phyloP scores from a whole-genome alignment of 73 alveolate genomes.

The Paramecium primaurelia region DNA sequence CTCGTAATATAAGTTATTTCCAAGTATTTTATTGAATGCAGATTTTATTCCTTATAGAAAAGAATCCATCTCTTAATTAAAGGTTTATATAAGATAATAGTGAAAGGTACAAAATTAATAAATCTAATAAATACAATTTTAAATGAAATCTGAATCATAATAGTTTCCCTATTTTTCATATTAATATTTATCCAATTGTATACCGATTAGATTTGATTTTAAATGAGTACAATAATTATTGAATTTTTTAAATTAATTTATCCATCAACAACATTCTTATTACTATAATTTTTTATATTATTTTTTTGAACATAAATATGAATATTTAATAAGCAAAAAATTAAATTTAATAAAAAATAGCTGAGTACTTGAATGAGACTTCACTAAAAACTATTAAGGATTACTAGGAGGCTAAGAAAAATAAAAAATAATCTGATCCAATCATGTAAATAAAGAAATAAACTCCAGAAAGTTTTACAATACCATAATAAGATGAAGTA shows the following conservation, averaged over 20 bases:
- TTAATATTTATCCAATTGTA: too few species aligned
- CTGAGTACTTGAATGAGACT: neutral
- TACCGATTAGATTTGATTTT: too few species aligned
- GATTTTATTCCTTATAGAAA: neutral
- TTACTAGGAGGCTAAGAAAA: neutral
- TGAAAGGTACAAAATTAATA: neutral
- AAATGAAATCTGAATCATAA: neutral
- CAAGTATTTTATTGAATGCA: neutral
- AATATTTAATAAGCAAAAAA: neutral
- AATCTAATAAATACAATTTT: neutral
- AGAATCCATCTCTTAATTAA: neutral
- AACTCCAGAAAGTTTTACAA: neutral
- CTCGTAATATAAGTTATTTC: constrained; percentile 13
- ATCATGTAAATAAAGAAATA: neutral
- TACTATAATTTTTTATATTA: neutral
- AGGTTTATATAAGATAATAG: neutral
- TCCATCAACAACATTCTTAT: neutral
- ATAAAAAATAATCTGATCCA: neutral
- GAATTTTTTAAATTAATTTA: too few species aligned
- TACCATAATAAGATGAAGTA: neutral
- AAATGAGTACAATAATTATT: too few species aligned
- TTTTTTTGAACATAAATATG: neutral
- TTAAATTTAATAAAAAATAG: neutral
- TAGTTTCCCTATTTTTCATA: too few species aligned
- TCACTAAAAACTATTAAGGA: neutral